phyloP scores from a whole-genome alignment of 1,284 basidiomycete genomes.

The Lentinus polychrous region DNA sequence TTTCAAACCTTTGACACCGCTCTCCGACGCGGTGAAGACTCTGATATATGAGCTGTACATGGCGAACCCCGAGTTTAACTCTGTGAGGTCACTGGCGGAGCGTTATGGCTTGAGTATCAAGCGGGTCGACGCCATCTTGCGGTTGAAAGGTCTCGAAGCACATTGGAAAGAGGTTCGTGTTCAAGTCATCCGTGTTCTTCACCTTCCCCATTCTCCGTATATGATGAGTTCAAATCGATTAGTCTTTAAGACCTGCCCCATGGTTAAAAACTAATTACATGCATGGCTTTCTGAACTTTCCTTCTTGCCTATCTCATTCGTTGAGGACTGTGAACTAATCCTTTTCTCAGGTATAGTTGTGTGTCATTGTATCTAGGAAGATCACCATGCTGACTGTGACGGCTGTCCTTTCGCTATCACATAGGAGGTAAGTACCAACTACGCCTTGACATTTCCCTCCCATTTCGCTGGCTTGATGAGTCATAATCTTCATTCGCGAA shows the following conservation, averaged over 20 bases:
- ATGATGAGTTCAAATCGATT: constrained; percentile 74
- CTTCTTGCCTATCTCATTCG: constrained; percentile 13
- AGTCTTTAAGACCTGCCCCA: constrained; percentile 76
- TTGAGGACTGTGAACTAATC: constrained; percentile 11
- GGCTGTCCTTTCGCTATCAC: constrained; percentile 7
- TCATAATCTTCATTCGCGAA: constrained; percentile 60
- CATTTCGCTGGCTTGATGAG: constrained; percentile 34
- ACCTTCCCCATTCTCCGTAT: constrained; percentile 12
- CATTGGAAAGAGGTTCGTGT: constrained; percentile 62
- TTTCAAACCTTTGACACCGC: constrained; percentile 70
- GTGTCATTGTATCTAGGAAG: background rate
- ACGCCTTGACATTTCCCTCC: background rate
- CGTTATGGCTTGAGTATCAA: constrained; percentile 61
- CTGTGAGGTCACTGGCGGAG: constrained; percentile 52
- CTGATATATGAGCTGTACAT: constrained; percentile 53
- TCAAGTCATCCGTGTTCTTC: constrained; percentile 13
- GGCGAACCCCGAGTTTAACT: constrained; percentile 47
- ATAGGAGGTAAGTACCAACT: constrained; percentile 25
- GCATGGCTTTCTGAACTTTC: constrained; percentile 39
- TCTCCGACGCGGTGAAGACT: constrained; percentile 54
- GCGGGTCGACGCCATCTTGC: constrained; percentile 73
- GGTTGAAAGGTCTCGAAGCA: constrained; percentile 70
- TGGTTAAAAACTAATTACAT: constrained; percentile 51
- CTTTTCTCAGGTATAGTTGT: background rate
- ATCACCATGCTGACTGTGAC: constrained; percentile 9